phyloP scores from a whole-genome alignment of 2,329 filamentous ascomycete genomes.

The Pseudogymnoascus sp. region DNA sequence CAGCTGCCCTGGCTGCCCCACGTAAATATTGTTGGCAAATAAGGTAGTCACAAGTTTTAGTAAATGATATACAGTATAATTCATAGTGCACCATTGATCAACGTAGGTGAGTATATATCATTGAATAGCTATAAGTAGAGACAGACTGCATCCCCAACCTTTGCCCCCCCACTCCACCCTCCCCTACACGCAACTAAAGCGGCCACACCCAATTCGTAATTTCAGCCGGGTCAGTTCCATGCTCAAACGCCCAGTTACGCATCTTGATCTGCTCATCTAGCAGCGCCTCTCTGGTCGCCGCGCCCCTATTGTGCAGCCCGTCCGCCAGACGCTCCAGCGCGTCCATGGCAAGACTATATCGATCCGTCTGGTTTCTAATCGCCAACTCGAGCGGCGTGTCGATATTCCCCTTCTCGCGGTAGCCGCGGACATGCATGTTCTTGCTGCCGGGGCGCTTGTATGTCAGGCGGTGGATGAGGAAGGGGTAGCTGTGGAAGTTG shows the following conservation, averaged over 20 bases:
- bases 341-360: slow-evolving; percentile 69
- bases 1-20: background rate
- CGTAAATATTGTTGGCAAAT: background rate
- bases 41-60: background rate
- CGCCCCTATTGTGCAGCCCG: slow-evolving; percentile 54
- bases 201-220: slow-evolving; percentile 27
- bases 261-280: slow-evolving; percentile 57
- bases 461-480: slow-evolving; percentile 68
- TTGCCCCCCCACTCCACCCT: background rate
- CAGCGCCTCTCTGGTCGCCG: slow-evolving; percentile 55
- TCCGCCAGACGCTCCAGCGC: slow-evolving; percentile 60
- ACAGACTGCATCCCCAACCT: background rate
- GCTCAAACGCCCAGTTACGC: slow-evolving; percentile 58
- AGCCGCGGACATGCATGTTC: slow-evolving; percentile 68
- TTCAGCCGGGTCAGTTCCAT: slow-evolving; percentile 55
- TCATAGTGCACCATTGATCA: background rate
- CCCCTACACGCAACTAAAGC: slow-evolving; percentile 7
- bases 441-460: slow-evolving; percentile 64
- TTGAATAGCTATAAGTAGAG: background rate
- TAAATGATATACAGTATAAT: background rate
- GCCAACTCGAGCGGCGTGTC: slow-evolving; percentile 73
- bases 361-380: slow-evolving; percentile 69
- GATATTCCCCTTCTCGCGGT: slow-evolving; percentile 78
- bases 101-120: background rate
- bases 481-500: slow-evolving; percentile 80